Evolutionary conservation across 164 flowering plant genomes (phyloP).

Genomic region (Vitis amurensis): DNA sequence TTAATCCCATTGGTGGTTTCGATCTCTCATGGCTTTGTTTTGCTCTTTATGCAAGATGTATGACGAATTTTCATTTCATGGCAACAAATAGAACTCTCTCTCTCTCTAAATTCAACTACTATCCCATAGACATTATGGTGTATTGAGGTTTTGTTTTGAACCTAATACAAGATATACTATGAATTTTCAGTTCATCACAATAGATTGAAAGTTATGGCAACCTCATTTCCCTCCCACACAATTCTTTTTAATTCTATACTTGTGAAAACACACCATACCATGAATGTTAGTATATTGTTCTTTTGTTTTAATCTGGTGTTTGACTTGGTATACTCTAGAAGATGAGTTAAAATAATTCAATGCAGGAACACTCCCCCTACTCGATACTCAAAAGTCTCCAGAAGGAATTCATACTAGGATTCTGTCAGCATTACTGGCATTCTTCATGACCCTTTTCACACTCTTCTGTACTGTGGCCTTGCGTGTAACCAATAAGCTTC

Average conservation of each 20-base stretch:
- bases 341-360: neutral
- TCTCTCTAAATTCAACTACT: too few species aligned
- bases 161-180: neutral
- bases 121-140: too few species aligned
- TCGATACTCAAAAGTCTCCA: slow-evolving; percentile 36
- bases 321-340: neutral
- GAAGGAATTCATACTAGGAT: slow-evolving; percentile 43
- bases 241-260: too few species aligned
- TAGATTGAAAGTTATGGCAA: neutral
- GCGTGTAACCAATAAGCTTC: slow-evolving; percentile 49
- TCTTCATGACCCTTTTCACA: slow-evolving; percentile 55
- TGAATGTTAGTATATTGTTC: neutral
- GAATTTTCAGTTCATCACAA: neutral
- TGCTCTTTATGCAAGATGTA: too few species aligned
- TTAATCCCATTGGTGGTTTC: too few species aligned
- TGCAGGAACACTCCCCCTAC: slow-evolving; percentile 32
- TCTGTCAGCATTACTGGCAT: slow-evolving; percentile 44
- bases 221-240: neutral
- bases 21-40: too few species aligned
- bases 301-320: neutral
- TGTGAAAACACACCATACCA: too few species aligned
- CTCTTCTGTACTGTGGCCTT: slow-evolving; percentile 37
- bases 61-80: too few species aligned
- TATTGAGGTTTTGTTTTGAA: too few species aligned
- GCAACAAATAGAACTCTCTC: too few species aligned